Base-by-base conservation (phyloP, 176 grass and related monocot genomes). In the Tillandsia fasciculata region DNA sequence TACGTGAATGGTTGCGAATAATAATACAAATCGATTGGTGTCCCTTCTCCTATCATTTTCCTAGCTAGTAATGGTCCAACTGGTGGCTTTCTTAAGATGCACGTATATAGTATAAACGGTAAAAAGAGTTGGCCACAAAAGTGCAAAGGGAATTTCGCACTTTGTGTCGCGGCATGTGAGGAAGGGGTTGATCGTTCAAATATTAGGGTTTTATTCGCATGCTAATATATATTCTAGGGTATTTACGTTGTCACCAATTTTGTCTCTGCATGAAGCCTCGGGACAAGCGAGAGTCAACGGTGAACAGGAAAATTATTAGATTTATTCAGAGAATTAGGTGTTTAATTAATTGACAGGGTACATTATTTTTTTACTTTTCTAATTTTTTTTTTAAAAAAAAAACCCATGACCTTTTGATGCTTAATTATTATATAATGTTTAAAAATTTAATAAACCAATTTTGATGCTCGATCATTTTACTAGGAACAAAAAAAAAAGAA, bases 251-350 rank as follows among this genome's bases (percentile, higher is more conserved):
- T 61, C 56, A 61, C 17, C 56, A 9, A 61, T 61, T 9, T 61
- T 61, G 4, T 7, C 52, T 56, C 15, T 56, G 48, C 14, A 20
- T 14, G 7, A 67, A 33, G 42, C 42, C 65, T 67, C 65, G 65
- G 13, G 42, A 49, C 12, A 20, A 48, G 65, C 15, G 29, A 15
- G 17, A 0, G 28, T 67, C 65, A 67, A 67, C 65, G 29, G 18
- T 18, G 14, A 17, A 13, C 28, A 15, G 28, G 65, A 67, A 67
- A 42, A 42, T 42, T 4, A 42, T 42, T 42, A 7, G 4, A 6
- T 42, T 49, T 48, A 33, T 67, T 67, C 48, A 67, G 29, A 20
- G 33, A 33, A 67, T 67, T 67, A 67, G 65, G 65, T 66, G 64
- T 1, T 24, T 24, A 24, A 24, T 24, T 24, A 24, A 24, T 24